Evolutionary conservation across 1,284 basidiomycete genomes (phyloP).

Genomic region (Apiotrichum veenhuisii): DNA sequence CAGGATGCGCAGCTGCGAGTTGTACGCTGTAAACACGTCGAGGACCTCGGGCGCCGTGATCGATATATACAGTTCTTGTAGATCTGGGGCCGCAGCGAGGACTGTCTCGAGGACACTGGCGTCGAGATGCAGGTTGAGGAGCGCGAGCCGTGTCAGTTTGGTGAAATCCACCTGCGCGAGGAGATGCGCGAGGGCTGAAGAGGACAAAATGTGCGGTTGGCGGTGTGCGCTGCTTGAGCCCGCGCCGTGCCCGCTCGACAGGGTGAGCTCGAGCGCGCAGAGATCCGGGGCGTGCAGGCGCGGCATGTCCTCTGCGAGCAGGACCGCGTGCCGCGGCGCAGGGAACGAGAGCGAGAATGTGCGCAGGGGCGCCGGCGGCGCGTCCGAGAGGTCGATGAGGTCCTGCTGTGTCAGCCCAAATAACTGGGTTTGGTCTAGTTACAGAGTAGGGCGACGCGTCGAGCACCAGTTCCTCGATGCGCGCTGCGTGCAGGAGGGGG

Average conservation of each 20-base stretch:
- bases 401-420: constrained; percentile 17
- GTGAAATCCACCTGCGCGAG: constrained; percentile 20
- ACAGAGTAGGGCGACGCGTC: constrained; percentile 40
- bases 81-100: constrained; percentile 11
- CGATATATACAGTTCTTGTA: constrained; percentile 40
- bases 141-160: constrained; percentile 25
- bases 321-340: constrained; percentile 4
- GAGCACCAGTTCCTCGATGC: constrained; percentile 38
- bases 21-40: not conserved
- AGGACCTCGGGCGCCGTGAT: constrained; percentile 10
- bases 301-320: constrained; percentile 29
- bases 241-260: constrained; percentile 17
- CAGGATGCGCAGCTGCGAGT: constrained; percentile 23
- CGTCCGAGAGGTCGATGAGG: constrained; percentile 26
- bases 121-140: constrained; percentile 34
- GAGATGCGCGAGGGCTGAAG: constrained; percentile 15
- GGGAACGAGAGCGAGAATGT: constrained; percentile 36
- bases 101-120: constrained; percentile 15
- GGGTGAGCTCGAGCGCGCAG: constrained; percentile 31
- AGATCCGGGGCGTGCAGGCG: constrained; percentile 23
- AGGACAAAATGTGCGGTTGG: constrained; percentile 17
- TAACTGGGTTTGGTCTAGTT: not conserved
- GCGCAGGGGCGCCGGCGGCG: constrained; percentile 21
- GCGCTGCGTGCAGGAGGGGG: constrained; percentile 26
- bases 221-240: constrained; percentile 2